A percentile compares a stretch with the other conserved stretches of the same genome.
Conservation (phyloP, 495 filamentous ascomycete genomes). For the Neurospora sublineolata region DNA sequence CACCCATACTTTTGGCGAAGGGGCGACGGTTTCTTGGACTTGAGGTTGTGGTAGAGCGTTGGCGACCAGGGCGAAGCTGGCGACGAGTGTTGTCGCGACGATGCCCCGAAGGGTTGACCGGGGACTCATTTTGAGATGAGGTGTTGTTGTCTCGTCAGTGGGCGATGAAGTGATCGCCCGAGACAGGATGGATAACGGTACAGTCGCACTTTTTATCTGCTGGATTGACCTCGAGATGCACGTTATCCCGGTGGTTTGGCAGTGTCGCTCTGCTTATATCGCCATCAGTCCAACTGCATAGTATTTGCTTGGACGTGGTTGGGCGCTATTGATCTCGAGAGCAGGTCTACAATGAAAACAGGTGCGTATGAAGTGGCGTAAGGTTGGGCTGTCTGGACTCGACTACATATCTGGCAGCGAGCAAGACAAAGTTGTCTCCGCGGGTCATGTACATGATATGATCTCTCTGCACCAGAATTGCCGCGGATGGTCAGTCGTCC, state of each 20-base stretch:
- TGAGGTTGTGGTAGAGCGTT: constrained; percentile 5
- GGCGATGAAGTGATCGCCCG: not conserved
- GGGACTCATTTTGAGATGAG: not conserved
- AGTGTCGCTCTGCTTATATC: not conserved
- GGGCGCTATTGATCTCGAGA: not conserved
- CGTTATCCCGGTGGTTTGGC: not conserved
- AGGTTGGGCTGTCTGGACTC: not conserved
- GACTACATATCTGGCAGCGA: not conserved
- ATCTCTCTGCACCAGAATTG: not conserved
- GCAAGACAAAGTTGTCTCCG: not conserved
- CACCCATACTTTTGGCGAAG: constrained; percentile 15
- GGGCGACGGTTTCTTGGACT: not conserved
- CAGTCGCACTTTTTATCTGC: not conserved
- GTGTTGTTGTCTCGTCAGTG: not conserved
- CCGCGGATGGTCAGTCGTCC: not conserved
- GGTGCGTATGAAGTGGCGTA: not conserved
- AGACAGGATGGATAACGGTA: not conserved
- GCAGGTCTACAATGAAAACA: not conserved
- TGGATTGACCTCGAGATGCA: not conserved
- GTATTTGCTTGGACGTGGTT: not conserved
- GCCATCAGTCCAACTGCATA: not conserved
- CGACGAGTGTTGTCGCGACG: not conserved
- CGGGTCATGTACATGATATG: not conserved
- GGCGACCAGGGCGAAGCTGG: not conserved
- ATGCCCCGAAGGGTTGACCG: not conserved